Conservation (phyloP, 1,284 basidiomycete species). For the Ustilago crameri region DNA sequence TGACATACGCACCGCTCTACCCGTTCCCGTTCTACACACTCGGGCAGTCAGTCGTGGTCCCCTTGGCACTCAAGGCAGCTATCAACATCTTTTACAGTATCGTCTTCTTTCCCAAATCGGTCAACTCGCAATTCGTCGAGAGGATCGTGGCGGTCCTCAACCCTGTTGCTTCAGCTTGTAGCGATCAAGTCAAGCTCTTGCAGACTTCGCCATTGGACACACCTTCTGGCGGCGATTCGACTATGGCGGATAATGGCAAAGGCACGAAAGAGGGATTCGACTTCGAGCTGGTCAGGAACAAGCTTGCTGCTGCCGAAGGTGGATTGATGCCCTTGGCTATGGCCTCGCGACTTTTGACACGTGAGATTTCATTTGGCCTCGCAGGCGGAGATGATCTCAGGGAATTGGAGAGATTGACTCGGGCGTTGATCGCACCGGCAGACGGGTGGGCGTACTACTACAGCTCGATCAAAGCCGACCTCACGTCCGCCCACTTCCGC, state of each 20-base stretch:
- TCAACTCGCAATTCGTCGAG: constrained; percentile 75
- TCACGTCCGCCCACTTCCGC: constrained; percentile 45
- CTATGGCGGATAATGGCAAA: not conserved
- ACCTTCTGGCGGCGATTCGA: constrained; percentile 1
- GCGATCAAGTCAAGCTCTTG: constrained; percentile 72
- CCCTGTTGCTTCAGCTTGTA: constrained; percentile 72
- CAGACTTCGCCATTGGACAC: constrained; percentile 71
- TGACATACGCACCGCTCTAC: constrained; percentile 75
- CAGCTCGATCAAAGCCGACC: constrained; percentile 50
- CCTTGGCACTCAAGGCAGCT: constrained; percentile 75
- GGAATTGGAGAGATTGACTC: constrained; percentile 71
- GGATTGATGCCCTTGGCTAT: constrained; percentile 73
- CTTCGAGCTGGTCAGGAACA: constrained; percentile 42
- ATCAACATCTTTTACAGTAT: constrained; percentile 73
- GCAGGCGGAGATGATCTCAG: constrained; percentile 75
- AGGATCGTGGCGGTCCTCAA: constrained; percentile 73
- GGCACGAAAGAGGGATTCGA: constrained; percentile 69
- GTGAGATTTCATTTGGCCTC: constrained; percentile 76
- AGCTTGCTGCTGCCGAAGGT: constrained; percentile 73
- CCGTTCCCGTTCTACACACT: constrained; percentile 78
- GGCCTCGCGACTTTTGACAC: constrained; percentile 73
- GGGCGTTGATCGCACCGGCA: constrained; percentile 70
- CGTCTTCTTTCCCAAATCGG: constrained; percentile 76
- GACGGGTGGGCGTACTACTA: constrained; percentile 76
- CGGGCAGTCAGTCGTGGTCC: constrained; percentile 74